phyloP scores from a whole-genome alignment of 75 land plant species.

The Sequoia sempervirens region DNA sequence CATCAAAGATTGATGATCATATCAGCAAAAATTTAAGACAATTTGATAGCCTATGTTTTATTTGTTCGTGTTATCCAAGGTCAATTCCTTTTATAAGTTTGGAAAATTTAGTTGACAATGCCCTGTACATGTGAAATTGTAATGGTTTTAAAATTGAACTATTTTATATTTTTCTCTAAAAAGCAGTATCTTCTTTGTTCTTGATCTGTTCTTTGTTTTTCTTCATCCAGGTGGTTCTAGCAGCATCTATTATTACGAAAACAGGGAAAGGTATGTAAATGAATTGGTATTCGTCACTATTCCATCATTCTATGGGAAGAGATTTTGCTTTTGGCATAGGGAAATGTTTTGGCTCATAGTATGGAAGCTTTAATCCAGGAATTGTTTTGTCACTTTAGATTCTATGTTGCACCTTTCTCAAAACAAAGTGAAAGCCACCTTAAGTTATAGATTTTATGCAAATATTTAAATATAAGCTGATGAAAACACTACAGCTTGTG shows the following conservation, averaged over 20 bases:
- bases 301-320: neutral
- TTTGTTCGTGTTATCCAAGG: neutral
- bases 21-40: neutral
- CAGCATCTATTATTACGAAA: constrained; percentile 64
- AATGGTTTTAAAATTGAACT: neutral
- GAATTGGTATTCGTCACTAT: constrained; percentile 1
- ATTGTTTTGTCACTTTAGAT: neutral
- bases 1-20: neutral
- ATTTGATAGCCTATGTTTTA: neutral
- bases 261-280: constrained; percentile 60
- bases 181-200: neutral
- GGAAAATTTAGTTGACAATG: neutral
- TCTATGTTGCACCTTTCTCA: neutral
- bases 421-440: neutral
- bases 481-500: neutral
- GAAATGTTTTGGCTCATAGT: neutral
- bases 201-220: constrained; percentile 1
- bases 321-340: neutral
- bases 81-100: neutral
- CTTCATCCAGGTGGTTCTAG: constrained; percentile 56
- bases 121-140: neutral
- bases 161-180: neutral
- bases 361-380: neutral
- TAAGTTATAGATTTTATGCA: constrained; percentile 2
- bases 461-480: neutral